A percentile compares a stretch with the other conserved stretches of the same genome.
These are phyloP conservation scores for Hymenoscyphus occultus DNA, from an alignment of 2,329 filamentous ascomycete genomes.

Conservation along the genomic window DNA sequence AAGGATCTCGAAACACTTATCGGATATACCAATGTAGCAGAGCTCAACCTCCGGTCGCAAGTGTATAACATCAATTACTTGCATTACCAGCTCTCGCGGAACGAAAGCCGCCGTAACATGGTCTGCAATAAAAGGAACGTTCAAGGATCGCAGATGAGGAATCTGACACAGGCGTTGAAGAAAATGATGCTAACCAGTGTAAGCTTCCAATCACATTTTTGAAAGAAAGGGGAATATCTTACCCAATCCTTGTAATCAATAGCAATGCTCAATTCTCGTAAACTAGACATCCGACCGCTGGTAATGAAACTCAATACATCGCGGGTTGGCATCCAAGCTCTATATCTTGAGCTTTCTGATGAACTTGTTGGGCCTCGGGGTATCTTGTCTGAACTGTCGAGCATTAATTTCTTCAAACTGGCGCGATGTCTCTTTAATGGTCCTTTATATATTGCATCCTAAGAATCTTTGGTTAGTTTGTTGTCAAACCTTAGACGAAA, in stretches of 20 bases:
- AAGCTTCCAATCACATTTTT: constrained; percentile 9
- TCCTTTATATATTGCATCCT: constrained; percentile 66
- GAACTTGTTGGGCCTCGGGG: constrained; percentile 38
- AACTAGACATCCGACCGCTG: constrained; percentile 68
- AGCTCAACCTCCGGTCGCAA: constrained; percentile 73
- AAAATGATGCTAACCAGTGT: constrained; percentile 64
- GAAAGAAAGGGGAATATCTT: constrained; percentile 22
- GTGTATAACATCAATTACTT: constrained; percentile 75
- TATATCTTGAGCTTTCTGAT: constrained; percentile 51
- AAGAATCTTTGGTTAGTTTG: constrained; percentile 10
- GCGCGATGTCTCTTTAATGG: constrained; percentile 66
- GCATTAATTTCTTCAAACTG: constrained; percentile 69
- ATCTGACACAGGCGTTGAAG: constrained; percentile 71
- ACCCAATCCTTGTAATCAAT: constrained; percentile 79
- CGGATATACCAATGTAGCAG: constrained; percentile 72
- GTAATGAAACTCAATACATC: constrained; percentile 72
- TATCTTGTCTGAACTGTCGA: constrained; percentile 64
- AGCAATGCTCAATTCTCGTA: constrained; percentile 69
- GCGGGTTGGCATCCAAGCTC: constrained; percentile 67
- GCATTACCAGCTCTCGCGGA: constrained; percentile 68
- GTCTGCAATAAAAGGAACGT: constrained; percentile 66
- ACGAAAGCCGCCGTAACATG: constrained; percentile 55
- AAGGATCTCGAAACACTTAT: constrained; percentile 78
- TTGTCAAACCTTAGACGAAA: not conserved
- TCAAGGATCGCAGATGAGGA: constrained; percentile 66